Evolutionary conservation across 176 grass and related monocot species (phyloP).

Genomic region (Urochloa ruziziensis): DNA sequence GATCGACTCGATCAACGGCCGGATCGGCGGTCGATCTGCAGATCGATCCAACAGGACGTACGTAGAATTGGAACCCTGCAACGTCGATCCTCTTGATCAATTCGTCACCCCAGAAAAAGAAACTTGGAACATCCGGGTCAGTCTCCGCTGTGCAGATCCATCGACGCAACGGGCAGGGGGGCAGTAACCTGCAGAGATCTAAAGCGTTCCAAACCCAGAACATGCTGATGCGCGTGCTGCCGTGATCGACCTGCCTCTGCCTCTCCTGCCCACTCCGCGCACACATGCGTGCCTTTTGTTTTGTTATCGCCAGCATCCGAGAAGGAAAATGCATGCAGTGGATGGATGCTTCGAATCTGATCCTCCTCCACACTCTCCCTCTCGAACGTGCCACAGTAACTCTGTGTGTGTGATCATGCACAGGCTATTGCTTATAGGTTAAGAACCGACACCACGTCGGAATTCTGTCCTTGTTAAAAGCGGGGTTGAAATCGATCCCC

Average conservation of each 20-base stretch:
- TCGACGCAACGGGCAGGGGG: background rate
- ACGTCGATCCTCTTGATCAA: background rate
- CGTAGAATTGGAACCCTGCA: no score
- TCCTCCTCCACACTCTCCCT: no score
- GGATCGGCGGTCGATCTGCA: background rate
- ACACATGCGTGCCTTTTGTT: conserved; percentile 8
- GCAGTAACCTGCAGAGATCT: background rate
- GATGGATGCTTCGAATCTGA: conserved; percentile 32
- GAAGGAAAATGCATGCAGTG: background rate
- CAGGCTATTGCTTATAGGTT: background rate
- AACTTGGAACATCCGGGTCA: background rate
- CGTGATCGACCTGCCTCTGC: background rate
- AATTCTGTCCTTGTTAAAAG: no score
- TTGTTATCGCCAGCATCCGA: background rate
- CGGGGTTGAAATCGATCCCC: background rate
- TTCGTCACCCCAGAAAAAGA: background rate
- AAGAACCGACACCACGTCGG: background rate
- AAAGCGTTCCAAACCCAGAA: background rate
- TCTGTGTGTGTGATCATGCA: background rate
- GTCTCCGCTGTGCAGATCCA: background rate
- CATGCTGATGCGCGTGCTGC: no score
- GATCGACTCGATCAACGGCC: background rate
- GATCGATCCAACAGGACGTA: background rate
- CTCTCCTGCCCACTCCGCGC: background rate
- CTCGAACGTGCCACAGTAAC: conserved; percentile 14